Percentiles rank a stretch among this genome's conserved stretches.
Evolutionary conservation across 371 early-diverging fungal genomes (phyloP).

Genomic region (Mortierella sp.): DNA sequence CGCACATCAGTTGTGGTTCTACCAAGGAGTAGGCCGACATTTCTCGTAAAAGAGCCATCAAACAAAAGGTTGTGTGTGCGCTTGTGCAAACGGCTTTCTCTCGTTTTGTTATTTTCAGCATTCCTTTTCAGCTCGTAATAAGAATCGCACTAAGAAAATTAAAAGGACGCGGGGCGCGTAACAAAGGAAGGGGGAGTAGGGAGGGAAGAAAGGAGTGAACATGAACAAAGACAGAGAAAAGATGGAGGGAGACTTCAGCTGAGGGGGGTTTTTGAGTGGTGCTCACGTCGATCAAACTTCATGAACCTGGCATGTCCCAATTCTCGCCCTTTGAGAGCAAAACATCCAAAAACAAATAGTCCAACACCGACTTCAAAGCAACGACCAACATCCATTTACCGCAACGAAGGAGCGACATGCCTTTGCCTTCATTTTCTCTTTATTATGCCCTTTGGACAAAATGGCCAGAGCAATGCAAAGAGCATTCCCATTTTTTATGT

Average conservation of each 20-base stretch:
- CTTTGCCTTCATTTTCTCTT: background rate
- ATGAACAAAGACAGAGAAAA: background rate
- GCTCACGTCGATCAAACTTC: slow-evolving; percentile 10
- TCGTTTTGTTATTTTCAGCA: slow-evolving; percentile 3
- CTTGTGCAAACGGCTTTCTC: background rate
- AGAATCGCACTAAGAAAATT: background rate
- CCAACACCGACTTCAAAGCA: background rate
- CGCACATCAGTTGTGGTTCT: background rate
- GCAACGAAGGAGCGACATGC: background rate
- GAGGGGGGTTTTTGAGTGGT: background rate
- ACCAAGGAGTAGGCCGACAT: background rate
- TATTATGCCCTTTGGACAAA: background rate
- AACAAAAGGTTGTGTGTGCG: background rate
- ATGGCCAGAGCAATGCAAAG: background rate
- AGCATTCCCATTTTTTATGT: slow-evolving; percentile 12
- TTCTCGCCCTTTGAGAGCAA: background rate
- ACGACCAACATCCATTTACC: background rate
- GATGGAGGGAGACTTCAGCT: background rate
- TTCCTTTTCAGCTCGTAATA: background rate
- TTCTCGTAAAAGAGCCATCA: background rate
- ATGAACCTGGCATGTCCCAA: slow-evolving; percentile 3
- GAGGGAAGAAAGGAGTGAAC: background rate
- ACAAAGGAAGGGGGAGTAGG: background rate
- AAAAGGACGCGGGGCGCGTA: slow-evolving; percentile 3
- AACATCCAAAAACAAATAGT: background rate